Conservation (phyloP, 78 protist species). For the Ministeria vibrans region DNA sequence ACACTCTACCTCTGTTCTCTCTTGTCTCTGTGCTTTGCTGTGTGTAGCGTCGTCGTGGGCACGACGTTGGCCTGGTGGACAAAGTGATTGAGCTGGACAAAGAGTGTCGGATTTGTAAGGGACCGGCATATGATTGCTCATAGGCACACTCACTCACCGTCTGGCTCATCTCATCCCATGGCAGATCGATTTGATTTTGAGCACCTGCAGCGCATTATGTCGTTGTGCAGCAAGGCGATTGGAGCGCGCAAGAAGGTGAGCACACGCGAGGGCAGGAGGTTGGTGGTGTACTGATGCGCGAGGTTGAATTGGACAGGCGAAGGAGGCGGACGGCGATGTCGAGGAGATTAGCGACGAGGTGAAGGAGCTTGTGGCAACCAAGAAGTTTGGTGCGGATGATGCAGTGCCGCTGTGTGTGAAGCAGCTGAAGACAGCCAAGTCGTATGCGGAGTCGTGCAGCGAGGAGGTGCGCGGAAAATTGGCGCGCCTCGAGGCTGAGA, state of each 20-base stretch:
- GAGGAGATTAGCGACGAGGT: neutral
- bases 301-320: conserved; percentile 9
- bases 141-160: neutral
- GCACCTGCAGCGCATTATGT: conserved; percentile 14
- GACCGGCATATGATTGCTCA: neutral
- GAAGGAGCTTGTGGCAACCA: conserved; percentile 8
- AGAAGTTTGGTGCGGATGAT: neutral
- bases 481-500: conserved; percentile 10
- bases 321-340: conserved; percentile 15
- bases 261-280: neutral
- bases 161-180: neutral
- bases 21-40: neutral
- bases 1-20: neutral
- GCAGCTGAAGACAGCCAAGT: conserved; percentile 32
- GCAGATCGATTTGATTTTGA: conserved; percentile 16
- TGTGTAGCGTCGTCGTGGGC: neutral
- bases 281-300: neutral
- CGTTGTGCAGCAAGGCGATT: conserved; percentile 31
- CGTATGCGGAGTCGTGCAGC: conserved; percentile 35
- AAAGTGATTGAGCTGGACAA: conserved; percentile 41
- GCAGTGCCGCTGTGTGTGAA: neutral
- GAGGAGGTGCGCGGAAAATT: conserved; percentile 12
- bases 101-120: conserved; percentile 27
- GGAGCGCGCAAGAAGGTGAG: conserved; percentile 36
- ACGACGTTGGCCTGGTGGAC: conserved; percentile 40